Evolutionary conservation across 805 yeast species (phyloP), one percentile per base, ranked within the genome.

Genomic region (Yamadazyma scolyti): DNA sequence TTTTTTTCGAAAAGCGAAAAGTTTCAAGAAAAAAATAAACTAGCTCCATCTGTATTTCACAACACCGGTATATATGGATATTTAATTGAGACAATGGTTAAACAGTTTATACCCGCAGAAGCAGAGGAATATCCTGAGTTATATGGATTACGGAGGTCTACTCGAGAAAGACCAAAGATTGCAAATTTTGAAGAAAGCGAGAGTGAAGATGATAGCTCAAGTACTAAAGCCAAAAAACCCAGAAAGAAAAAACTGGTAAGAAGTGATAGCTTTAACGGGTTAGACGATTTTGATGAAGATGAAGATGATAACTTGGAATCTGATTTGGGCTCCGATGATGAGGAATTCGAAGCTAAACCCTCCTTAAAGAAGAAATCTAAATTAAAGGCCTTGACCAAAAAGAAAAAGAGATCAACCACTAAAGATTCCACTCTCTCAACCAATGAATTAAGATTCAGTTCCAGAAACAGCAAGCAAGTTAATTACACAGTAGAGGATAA

Each of bases 61-160:
- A n/a, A n/a, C n/a, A n/a, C n/a, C n/a, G n/a, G n/a, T n/a, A n/a
- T n/a, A n/a, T n/a, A n/a, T n/a, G n/a, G n/a, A n/a, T n/a, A n/a
- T n/a, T n/a, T n/a, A n/a, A n/a, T n/a, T n/a, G n/a, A 13, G 12
- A 25, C 19, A 12, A 58, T 57, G 65, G 60, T 42, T 7, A 54
- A 50, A 35, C 49, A 42, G 15, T 42, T 34, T 28, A 48, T 75
- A 26, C 68, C 50, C 9, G 70, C 65, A 24, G 88, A 79, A 37
- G 73, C 80, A 11, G 65, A 74, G 33, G 71, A 65, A 30, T 79
- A 83, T 52, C 94, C 95, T 1, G 94, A 82, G 50, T 65, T 84
- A n/a, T 84, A 84, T 46, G 95, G 95, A 2, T 65, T 84, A 33
- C 74, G 95, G 57, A 71, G 94, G 43, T 80, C 89, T 4, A 77